Conservation (phyloP, 306 rosid species). For the Malus sieversii region DNA sequence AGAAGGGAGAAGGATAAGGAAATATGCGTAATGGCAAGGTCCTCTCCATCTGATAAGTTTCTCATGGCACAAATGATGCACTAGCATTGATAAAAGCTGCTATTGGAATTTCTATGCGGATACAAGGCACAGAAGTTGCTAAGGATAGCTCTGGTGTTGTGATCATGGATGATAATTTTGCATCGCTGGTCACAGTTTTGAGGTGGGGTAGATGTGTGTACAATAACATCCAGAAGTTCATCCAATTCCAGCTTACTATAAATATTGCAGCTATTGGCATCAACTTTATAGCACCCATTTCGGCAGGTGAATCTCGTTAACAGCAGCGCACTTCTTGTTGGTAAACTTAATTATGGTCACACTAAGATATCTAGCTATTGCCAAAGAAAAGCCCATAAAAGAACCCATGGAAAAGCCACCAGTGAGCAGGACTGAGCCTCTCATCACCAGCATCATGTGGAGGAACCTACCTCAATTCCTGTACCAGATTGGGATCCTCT, state of each 20-base stretch:
- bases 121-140: conserved; percentile 85
- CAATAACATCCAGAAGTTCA: conserved; percentile 77
- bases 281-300: conserved; percentile 4
- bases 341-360: neutral
- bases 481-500: neutral
- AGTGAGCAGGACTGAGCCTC: neutral
- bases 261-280: neutral
- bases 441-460: neutral
- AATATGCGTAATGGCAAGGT: neutral
- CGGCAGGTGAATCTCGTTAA: conserved; percentile 70
- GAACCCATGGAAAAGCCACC: neutral
- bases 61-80: neutral
- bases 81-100: conserved; percentile 31
- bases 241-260: conserved; percentile 51
- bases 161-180: conserved; percentile 87
- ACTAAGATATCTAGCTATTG: neutral
- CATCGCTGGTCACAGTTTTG: conserved; percentile 75
- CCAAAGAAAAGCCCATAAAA: neutral
- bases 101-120: conserved; percentile 93
- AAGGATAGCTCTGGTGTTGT: conserved; percentile 90
- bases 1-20: neutral
- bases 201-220: conserved; percentile 80
- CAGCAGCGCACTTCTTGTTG: conserved; percentile 63
- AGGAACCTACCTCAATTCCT: neutral
- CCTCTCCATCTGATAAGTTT: neutral